A percentile compares a stretch with the other conserved stretches of the same genome.
Evolutionary conservation across 139 green algal species (phyloP).

Genomic region (Auxenochlorella pyrenoidosa): DNA sequence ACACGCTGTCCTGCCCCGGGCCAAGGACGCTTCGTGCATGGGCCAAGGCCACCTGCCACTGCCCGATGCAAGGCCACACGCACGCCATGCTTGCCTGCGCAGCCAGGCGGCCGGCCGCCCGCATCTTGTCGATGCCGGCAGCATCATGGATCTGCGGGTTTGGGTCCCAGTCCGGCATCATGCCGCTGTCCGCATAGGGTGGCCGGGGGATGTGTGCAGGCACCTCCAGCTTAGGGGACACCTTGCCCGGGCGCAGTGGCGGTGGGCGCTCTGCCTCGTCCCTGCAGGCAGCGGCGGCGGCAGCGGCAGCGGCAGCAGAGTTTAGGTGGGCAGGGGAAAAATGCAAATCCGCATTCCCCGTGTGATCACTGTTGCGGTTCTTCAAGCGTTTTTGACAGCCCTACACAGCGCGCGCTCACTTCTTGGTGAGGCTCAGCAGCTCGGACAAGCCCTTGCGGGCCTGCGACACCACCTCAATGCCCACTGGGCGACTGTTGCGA

Average conservation of each 20-base stretch:
- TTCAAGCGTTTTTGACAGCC: background rate
- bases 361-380: background rate
- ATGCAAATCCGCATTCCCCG: too few species aligned
- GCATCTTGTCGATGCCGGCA: conserved; percentile 81
- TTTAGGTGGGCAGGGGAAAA: background rate
- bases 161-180: conserved; percentile 67
- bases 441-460: conserved; percentile 47
- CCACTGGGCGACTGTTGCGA: background rate
- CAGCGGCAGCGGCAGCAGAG: background rate
- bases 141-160: conserved; percentile 72
- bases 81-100: conserved; percentile 72
- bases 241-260: conserved; percentile 51
- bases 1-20: background rate
- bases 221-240: conserved; percentile 65
- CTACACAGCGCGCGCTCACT: conserved; percentile 1
- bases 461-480: conserved; percentile 2
- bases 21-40: too few species aligned
- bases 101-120: conserved; percentile 85
- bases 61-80: conserved; percentile 18
- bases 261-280: background rate
- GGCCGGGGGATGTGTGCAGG: conserved; percentile 76
- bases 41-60: background rate
- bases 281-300: background rate
- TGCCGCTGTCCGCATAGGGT: conserved; percentile 77
- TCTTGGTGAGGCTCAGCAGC: conserved; percentile 39